These are phyloP conservation scores for Boletus rubescentipes DNA, from an alignment of 768 basidiomycete species.

Conservation along the genomic window DNA sequence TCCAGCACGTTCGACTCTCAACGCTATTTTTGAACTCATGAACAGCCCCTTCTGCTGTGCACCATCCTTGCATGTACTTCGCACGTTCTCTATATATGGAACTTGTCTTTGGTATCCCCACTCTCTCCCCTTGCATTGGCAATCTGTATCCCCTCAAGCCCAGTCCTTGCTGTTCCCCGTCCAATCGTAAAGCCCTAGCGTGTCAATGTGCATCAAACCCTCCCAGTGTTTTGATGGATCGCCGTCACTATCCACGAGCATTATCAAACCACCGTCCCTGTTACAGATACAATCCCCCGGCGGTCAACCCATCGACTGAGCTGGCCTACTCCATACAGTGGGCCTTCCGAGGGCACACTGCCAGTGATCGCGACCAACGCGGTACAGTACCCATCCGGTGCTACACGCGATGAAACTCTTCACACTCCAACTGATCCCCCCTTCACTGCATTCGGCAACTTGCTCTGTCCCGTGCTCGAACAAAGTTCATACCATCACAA, in stretches of 20 bases:
- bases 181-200: too few relatives aligned
- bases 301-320: neutral
- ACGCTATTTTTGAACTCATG: conserved; percentile 7
- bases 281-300: conserved; percentile 7
- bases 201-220: neutral
- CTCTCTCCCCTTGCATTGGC: neutral
- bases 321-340: conserved; percentile 1
- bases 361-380: conserved; percentile 18
- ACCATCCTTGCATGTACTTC: neutral
- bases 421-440: neutral
- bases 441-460: conserved; percentile 9
- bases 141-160: too few relatives aligned
- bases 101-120: neutral
- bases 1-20: neutral
- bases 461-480: neutral
- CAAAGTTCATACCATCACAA: conserved; percentile 2
- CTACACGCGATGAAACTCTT: conserved; percentile 13
- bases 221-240: conserved; percentile 12
- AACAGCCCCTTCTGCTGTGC: conserved; percentile 18
- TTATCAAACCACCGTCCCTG: conserved; percentile 6
- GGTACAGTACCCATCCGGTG: conserved; percentile 11
- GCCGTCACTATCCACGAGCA: neutral
- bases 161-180: neutral
- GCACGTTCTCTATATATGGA: conserved; percentile 14
- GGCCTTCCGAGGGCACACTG: conserved; percentile 4